Evolutionary conservation across 2,329 filamentous ascomycete genomes (phyloP), one percentile per base, ranked within the genome.

Genomic region (Myriosclerotinia duriaeana): DNA sequence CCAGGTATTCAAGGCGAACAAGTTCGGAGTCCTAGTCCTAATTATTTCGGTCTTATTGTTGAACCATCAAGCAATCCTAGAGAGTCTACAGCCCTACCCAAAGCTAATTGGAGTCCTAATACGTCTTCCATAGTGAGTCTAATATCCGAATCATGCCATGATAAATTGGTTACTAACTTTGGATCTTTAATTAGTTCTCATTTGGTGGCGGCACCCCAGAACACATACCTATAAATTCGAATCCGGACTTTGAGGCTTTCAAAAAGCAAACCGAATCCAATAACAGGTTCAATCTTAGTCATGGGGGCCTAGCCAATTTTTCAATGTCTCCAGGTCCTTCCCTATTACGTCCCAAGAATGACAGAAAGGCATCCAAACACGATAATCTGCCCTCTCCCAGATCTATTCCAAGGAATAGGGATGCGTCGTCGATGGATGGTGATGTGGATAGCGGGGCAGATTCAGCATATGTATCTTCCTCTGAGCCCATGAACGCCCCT

Each of bases 231-330:
- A 79, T 92, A 61, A 90, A 94, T 73, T 86, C 89, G 44, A 93
- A 93, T 73, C 85, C 90, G 8, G 89, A 93, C n/a, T 94, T 90
- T 70, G 91, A 94, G 76, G 89, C 89, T 2, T 94, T 96, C 76
- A 84, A 83, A 72, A 86, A 84, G 70, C 89, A 92, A 74, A 85
- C 87, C n/a, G 90, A 93, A 73, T 82, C 85, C 46, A 88, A 88
- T 71, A 80, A 77, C 56, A 78, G 78, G 50, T 86, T 86, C 71
- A 81, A 76, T 44, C 77, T 89, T 11, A 70, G 74, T 30, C 75
- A 76, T 72, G 74, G 75, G 34, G 75, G 74, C 78, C 80, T 66
- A 76, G 79, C 81, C 1, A 80, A 84, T 67, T 83, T 85, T 68
- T 77, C 78, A 34, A 78, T 78, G 20, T 72, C 73, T 6, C 74